Evolutionary conservation across 495 filamentous ascomycete species (phyloP), one percentile per base, ranked within the genome.

Genomic region (Rhizodiscina lignyota): DNA sequence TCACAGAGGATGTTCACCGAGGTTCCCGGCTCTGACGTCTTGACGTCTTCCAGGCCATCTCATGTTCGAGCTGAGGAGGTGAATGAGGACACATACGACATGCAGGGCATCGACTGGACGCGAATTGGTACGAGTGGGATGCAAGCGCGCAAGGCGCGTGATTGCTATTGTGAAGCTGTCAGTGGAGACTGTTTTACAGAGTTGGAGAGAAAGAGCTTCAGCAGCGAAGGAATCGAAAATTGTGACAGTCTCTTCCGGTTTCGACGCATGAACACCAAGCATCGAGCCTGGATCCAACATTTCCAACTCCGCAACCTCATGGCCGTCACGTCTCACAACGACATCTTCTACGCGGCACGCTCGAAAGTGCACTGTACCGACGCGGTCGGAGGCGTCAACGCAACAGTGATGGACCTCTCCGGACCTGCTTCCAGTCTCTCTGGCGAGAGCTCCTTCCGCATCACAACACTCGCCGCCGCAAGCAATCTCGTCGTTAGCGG

Each of bases 291-390:
- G 19, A 58, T 87, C 18, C 61, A 78, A 23, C 87, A 94, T 54
- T 94, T 92, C 45, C 87, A 96, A 47, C 68, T 94, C 12, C 80
- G 87, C 32, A 87, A 93, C 50, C 56, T 89, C 1, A 63, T 96
- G 39, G 75, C 75, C 2, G 68, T 74, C 32, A 68, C 73, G 13
- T 79, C 78, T 6, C 74, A 76, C 28, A 78, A 79, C 32, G 74
- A 82, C 32, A 59, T 81, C 26, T 85, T 79, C 53, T 94, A 91
- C 52, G 73, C 83, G 18, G 64, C 64, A 18, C 60, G 63, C 38
- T 68, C 64, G 13, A 65, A 65, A 34, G 58, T 91, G 17, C 52
- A 58, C 18, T 58, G 64, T 28, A 63, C 67, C 32, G 67, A 77
- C 37, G 67, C 71, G 10, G 54, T 33, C 11, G 44, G 48, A 8